Conservation (phyloP, 2,329 filamentous ascomycete species). For the Aureobasidium sp. region DNA sequence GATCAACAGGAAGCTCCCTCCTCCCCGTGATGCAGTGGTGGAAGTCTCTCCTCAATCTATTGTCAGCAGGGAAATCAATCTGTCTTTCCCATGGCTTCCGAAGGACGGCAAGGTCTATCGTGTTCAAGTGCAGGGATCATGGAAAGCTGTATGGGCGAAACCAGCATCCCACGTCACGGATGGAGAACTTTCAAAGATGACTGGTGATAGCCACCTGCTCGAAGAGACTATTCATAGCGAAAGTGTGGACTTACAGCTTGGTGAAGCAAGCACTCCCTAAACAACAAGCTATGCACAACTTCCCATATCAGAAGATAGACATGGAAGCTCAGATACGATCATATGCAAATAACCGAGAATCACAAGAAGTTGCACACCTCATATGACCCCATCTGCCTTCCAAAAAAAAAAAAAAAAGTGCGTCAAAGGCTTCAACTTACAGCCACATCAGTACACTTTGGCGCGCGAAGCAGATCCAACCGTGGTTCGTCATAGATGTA, state of each 20-base stretch:
- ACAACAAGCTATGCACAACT: not conserved
- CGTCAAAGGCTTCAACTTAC: too few relatives aligned
- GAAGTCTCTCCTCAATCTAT: constrained; percentile 28
- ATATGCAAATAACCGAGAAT: not conserved
- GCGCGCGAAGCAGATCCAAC: too few relatives aligned
- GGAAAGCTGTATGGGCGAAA: constrained; percentile 28
- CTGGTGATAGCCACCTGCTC: constrained; percentile 4
- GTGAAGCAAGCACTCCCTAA: not conserved
- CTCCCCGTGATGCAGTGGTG: constrained; percentile 26
- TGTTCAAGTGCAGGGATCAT: constrained; percentile 26
- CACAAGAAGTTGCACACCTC: too few relatives aligned
- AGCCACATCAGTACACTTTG: too few relatives aligned
- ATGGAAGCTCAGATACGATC: not conserved
- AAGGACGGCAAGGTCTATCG: constrained; percentile 28
- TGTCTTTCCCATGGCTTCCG: constrained; percentile 31
- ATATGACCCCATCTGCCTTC: too few relatives aligned
- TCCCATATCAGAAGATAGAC: not conserved
- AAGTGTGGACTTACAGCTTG: not conserved
- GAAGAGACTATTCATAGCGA: not conserved
- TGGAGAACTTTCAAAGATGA: constrained; percentile 17
- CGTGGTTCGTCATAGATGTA: not conserved
- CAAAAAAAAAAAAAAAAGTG: too few relatives aligned
- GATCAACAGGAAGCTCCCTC: constrained; percentile 30
- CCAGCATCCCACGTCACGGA: constrained; percentile 13
- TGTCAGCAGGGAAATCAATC: constrained; percentile 27